phyloP scores from a whole-genome alignment of 2,329 filamentous ascomycete genomes.

The Fusarium anguioides region DNA sequence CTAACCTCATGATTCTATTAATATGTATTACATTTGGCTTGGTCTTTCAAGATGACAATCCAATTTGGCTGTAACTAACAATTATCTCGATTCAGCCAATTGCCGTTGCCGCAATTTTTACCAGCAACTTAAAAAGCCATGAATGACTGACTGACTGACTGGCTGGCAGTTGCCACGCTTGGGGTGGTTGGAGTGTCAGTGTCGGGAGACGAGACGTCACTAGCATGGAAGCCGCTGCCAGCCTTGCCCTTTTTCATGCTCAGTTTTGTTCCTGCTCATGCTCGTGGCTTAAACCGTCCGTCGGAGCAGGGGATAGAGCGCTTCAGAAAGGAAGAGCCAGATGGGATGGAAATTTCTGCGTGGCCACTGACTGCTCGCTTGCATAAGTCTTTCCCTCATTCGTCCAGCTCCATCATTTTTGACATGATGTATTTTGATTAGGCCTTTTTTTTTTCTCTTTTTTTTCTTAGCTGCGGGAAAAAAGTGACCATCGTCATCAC shows the following conservation, averaged over 20 bases:
- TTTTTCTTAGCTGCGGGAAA: background rate
- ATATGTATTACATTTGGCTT: background rate
- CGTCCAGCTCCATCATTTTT: slow-evolving; percentile 10
- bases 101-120: slow-evolving; percentile 6
- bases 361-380: slow-evolving; percentile 25
- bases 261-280: slow-evolving; percentile 17
- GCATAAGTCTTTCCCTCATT: slow-evolving; percentile 21
- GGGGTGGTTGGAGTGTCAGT: slow-evolving; percentile 32
- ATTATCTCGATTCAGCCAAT: slow-evolving; percentile 9
- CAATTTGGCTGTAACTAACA: background rate
- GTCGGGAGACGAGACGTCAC: slow-evolving; percentile 30
- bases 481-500: slow-evolving; percentile 24
- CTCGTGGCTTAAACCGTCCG: slow-evolving; percentile 27
- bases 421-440: background rate
- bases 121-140: background rate
- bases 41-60: background rate
- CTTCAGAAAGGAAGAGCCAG: slow-evolving; percentile 10
- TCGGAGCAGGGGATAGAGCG: slow-evolving; percentile 9
- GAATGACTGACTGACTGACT: background rate
- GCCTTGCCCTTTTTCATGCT: slow-evolving; percentile 32
- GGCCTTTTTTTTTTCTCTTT: too few relatives aligned
- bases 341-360: slow-evolving; percentile 24
- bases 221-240: slow-evolving; percentile 27
- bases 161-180: slow-evolving; percentile 20
- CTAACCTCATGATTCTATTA: slow-evolving; percentile 14